Evolutionary conservation across 192 early-diverging fungal genomes (phyloP).

Genomic region (Coemansia sp.): DNA sequence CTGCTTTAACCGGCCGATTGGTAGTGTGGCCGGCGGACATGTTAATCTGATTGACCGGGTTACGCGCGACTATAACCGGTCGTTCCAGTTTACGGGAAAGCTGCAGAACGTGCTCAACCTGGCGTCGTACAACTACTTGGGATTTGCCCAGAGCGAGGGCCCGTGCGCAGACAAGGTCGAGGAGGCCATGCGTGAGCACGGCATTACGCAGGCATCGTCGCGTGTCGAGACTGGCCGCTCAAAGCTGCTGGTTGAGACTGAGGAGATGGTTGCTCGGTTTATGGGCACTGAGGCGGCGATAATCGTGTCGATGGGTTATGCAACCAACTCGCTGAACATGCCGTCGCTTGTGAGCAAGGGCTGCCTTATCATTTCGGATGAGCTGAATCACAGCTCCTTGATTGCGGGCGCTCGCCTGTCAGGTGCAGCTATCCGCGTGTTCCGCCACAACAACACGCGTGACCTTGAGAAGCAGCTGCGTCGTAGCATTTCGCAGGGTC

Average conservation of each 20-base stretch:
- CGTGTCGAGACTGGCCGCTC: slow-evolving; percentile 72
- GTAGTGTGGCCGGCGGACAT: slow-evolving; percentile 84
- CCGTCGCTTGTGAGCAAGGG: slow-evolving; percentile 83
- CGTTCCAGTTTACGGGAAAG: slow-evolving; percentile 82
- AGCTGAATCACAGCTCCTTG: slow-evolving; percentile 92
- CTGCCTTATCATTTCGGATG: slow-evolving; percentile 90
- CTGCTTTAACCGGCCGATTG: slow-evolving; percentile 92
- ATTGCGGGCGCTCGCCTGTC: slow-evolving; percentile 92
- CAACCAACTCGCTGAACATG: slow-evolving; percentile 93
- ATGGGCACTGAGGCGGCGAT: slow-evolving; percentile 85
- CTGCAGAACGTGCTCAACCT: slow-evolving; percentile 84
- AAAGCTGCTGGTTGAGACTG: slow-evolving; percentile 75
- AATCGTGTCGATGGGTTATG: slow-evolving; percentile 93
- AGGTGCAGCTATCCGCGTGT: slow-evolving; percentile 87
- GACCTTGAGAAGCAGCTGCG: slow-evolving; percentile 81
- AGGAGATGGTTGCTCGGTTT: slow-evolving; percentile 86
- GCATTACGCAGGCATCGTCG: slow-evolving; percentile 66
- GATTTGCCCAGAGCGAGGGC: slow-evolving; percentile 90
- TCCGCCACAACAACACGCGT: slow-evolving; percentile 87
- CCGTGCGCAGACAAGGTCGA: slow-evolving; percentile 96
- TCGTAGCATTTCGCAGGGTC: slow-evolving; percentile 89
- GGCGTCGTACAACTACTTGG: slow-evolving; percentile 97
- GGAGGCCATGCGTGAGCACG: slow-evolving; percentile 67
- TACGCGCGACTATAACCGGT: slow-evolving; percentile 77
- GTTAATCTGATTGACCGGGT: slow-evolving; percentile 83